Base-by-base conservation (phyloP, 495 filamentous ascomycete species). In the Podospora pseudopauciseta region DNA sequence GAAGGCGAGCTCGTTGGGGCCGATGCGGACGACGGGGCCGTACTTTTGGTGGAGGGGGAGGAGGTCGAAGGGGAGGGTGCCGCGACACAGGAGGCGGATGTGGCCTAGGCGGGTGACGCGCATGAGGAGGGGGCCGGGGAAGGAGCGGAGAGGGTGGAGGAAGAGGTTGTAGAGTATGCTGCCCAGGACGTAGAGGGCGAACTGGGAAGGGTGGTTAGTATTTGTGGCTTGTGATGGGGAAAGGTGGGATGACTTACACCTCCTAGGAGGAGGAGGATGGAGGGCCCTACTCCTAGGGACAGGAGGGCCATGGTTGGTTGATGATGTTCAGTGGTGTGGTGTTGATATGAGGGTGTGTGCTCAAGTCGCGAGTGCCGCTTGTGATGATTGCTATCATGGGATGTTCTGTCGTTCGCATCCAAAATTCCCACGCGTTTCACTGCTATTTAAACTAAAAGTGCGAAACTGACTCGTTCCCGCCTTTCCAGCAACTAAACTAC, bases 1-100 rank as follows among this genome's bases (percentile, higher is more conserved):
- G 73, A 81, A 88, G 0, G 80, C 75, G n/a, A 89, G 78, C 67
- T 87, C 81, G 66, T 84, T 72, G 0, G 86, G 86, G 0, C 80
- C 81, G 34, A 86, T 78, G 6, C 86, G 84, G n/a, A 89, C 81
- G 3, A 86, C 77, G 19, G 79, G 68, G 9, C 86, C 86, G 65
- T 89, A 89, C 20, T 73, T 68, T 11, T 74, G 59, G 72, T 87
- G 85, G 16, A 86, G 68, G n/a, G 70, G 65, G 44, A 81, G 77
- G 63, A 84, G 77, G 28, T 80, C 74, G 57, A 79, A 78, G 11
- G 80, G 73, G 11, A 82, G 70, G 6, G 74, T 76, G 58, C 84
- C 84, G 4, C 67, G 66, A 1, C 79, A 23, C 9, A 70, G 49
- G 15, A 70, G 67, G 66, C 76, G 78, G 64, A 67, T 60, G 44